phyloP scores from a whole-genome alignment of 2,329 filamentous ascomycete genomes.

The Colletotrichum sp. region DNA sequence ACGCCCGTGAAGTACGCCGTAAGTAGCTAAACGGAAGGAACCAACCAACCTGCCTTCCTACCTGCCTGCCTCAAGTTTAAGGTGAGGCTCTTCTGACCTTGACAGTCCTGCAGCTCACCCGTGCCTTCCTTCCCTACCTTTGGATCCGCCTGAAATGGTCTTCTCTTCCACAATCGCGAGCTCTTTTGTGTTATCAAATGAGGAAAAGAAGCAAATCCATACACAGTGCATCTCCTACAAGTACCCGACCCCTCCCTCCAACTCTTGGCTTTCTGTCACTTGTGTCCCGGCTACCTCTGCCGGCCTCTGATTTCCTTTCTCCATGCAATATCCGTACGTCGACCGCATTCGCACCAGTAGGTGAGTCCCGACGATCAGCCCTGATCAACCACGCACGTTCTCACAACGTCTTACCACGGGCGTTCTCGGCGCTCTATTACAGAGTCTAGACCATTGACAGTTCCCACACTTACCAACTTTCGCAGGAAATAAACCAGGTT shows the following conservation, averaged over 20 bases:
- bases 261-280: not conserved
- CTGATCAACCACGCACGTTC: not conserved
- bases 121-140: not conserved
- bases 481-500: not conserved
- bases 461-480: conserved; percentile 18
- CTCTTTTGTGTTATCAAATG: not conserved
- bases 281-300: not conserved
- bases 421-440: not conserved
- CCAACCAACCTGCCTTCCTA: not conserved
- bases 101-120: not conserved
- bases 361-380: not conserved
- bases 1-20: not conserved
- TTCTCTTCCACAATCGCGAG: not conserved
- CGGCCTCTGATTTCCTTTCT: not conserved
- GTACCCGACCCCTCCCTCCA: not conserved
- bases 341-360: not conserved
- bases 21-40: not conserved
- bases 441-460: conserved; percentile 2
- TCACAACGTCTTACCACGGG: not conserved
- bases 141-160: not conserved
- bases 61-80: not conserved
- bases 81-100: not conserved
- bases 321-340: not conserved
- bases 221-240: not conserved
- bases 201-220: not conserved